Base-by-base conservation (phyloP, 306 rosid species). In the Inga oerstediana region DNA sequence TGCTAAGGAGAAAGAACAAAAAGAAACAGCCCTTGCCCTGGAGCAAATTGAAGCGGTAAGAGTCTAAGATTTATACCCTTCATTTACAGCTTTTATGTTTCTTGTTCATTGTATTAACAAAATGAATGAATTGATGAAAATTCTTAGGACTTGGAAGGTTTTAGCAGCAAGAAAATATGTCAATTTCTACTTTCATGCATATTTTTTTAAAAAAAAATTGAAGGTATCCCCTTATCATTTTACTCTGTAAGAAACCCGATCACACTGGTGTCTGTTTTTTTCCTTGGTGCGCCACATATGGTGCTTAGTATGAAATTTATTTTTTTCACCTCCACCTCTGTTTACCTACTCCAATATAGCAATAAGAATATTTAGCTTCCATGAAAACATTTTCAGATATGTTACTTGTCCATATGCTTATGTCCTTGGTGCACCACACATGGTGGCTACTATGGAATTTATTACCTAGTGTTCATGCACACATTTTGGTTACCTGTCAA, bases 11-110 rank as follows among this genome's bases (percentile, higher is more conserved):
- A 96, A 96, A 91, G 91, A 89, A 72, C 92, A 91, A 78, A 91
- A 94, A 75, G 98, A 92, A 85, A 92, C 97, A 0, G 90, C 68
- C 5, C 84, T 48, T 3, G 95, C 93, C 62, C 72, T 96, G 56
- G 94, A 90, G 83, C 97, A 94, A 87, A 96, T 96, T 12, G 98
- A 96, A 90, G 93, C 92, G 0, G 99, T 96, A 90, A 92, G 97
- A 77, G 8, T n/a, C 65, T 8, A 9, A 3, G 65, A 58, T n/a
- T 86, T 75, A 30, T 30, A 14, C 35, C 16, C 44, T 45, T 56
- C 15, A 32, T 79, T 64, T 62, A 45, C 49, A 9, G 64, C 58
- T 27, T 16, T 20, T 3, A 10, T 52, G 46, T 79, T 56, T 39
- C 10, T 49, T 59, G 30, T 59, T 39, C 74, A 74, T 37, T 37